Evolutionary conservation across 352 stramenopile species (phyloP).

Genomic region (Elongisporangium undulatum): DNA sequence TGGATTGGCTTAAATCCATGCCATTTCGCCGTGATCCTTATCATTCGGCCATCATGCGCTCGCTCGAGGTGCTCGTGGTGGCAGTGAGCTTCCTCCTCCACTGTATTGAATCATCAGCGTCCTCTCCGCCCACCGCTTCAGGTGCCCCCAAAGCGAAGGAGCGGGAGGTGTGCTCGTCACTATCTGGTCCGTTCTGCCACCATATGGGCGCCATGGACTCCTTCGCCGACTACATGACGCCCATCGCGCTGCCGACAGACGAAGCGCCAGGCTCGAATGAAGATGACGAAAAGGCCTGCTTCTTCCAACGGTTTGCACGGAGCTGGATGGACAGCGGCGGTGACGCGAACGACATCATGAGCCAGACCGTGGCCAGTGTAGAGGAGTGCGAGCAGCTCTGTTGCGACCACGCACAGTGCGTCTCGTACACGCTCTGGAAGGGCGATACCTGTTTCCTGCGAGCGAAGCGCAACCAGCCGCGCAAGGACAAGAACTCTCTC

Average conservation of each 20-base stretch:
- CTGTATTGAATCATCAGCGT: background rate
- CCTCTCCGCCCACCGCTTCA: background rate
- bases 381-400: conserved; percentile 67
- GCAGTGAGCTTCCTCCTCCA: background rate
- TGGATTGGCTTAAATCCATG: background rate
- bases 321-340: conserved; percentile 72
- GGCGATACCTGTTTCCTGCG: conserved; percentile 68
- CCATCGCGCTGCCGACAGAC: conserved; percentile 19
- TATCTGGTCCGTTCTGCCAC: conserved; percentile 60
- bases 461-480: conserved; percentile 27
- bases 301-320: conserved; percentile 57
- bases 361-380: conserved; percentile 38
- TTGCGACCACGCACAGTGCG: conserved; percentile 49
- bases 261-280: conserved; percentile 2
- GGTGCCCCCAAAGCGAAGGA: background rate
- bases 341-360: conserved; percentile 60
- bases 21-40: background rate
- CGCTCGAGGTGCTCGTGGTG: background rate
- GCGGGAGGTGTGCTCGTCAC: conserved; percentile 42
- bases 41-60: background rate
- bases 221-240: conserved; percentile 59
- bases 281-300: conserved; percentile 34
- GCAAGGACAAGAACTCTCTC: conserved; percentile 49
- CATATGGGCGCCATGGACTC: conserved; percentile 23
- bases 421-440: conserved; percentile 72